Conservation (phyloP, 2,329 filamentous ascomycete species). For the Arthrobotrys conoides region DNA sequence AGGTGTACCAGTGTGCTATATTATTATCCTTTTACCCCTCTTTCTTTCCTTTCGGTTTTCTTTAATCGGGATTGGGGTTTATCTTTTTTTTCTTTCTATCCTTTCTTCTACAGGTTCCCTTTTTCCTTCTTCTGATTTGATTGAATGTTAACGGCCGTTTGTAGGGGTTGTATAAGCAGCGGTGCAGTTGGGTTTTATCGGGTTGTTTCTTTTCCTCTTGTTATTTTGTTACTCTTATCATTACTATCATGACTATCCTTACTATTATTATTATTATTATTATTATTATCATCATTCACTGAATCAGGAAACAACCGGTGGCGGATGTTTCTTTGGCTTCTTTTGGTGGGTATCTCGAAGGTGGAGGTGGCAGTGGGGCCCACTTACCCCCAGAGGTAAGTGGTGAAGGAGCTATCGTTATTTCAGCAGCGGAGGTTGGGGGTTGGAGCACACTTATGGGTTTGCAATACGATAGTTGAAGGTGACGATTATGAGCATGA, state of each 20-base stretch:
- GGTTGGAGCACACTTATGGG: too few species aligned
- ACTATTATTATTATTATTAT: constrained; percentile 45
- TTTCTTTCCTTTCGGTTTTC: constrained; percentile 5
- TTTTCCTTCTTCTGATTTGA: neutral
- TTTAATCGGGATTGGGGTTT: neutral
- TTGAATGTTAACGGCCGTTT: neutral
- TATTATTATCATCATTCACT: neutral
- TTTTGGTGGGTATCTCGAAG: neutral
- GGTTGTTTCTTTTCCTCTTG: constrained; percentile 20
- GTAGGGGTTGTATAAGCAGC: neutral
- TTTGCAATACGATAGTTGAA: too few species aligned
- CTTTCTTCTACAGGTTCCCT: constrained; percentile 1
- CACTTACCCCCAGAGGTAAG: too few species aligned
- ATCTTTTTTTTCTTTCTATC: constrained; percentile 26
- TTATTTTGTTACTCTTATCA: constrained; percentile 26
- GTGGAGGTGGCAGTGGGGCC: too few species aligned
- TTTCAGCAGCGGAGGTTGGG: neutral
- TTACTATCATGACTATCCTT: constrained; percentile 27
- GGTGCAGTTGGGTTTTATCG: constrained; percentile 1
- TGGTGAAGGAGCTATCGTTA: neutral
- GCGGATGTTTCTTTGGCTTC: neutral
- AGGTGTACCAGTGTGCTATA: constrained; percentile 42
- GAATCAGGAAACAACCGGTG: neutral
- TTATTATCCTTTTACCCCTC: constrained; percentile 43
- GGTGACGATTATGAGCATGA: too few species aligned